phyloP scores from a whole-genome alignment of 305 asterid species.

The Coffea humblotiana region DNA sequence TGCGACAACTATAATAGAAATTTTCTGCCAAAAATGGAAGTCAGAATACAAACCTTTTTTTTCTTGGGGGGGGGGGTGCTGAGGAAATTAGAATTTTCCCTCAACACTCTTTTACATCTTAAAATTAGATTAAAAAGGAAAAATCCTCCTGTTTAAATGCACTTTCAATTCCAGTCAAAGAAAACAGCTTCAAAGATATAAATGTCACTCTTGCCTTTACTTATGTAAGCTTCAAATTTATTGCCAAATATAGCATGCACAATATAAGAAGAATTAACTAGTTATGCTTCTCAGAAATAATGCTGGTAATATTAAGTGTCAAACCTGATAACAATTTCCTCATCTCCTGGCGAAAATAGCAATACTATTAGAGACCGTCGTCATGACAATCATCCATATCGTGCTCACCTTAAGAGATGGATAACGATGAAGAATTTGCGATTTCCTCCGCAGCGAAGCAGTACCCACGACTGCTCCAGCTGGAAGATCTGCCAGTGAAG shows the following conservation, averaged over 20 bases:
- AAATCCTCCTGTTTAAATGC: not conserved
- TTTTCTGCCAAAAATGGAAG: not conserved
- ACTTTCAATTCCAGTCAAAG: not conserved
- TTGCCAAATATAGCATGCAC: not conserved
- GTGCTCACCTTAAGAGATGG: constrained; percentile 63
- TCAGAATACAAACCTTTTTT: not conserved
- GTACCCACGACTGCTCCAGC: constrained; percentile 78
- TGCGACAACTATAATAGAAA: not conserved
- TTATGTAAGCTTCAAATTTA: not conserved
- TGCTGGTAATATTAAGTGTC: not conserved
- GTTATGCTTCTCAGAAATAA: not conserved
- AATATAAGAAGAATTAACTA: not conserved
- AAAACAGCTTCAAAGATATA: not conserved
- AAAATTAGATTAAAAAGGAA: not conserved
- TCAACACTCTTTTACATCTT: not conserved
- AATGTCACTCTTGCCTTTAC: not conserved
- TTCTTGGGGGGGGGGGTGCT: no score
- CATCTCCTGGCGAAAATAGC: not conserved
- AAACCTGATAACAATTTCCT: not conserved
- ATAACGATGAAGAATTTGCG: constrained; percentile 81
- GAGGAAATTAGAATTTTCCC: not conserved
- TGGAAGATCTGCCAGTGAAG: constrained; percentile 80
- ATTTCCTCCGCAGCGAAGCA: constrained; percentile 90
- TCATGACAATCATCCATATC: not conserved
- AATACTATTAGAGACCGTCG: not conserved